Base-by-base conservation (phyloP, 495 filamentous ascomycete genomes). In the Pyrenula massariospora region DNA sequence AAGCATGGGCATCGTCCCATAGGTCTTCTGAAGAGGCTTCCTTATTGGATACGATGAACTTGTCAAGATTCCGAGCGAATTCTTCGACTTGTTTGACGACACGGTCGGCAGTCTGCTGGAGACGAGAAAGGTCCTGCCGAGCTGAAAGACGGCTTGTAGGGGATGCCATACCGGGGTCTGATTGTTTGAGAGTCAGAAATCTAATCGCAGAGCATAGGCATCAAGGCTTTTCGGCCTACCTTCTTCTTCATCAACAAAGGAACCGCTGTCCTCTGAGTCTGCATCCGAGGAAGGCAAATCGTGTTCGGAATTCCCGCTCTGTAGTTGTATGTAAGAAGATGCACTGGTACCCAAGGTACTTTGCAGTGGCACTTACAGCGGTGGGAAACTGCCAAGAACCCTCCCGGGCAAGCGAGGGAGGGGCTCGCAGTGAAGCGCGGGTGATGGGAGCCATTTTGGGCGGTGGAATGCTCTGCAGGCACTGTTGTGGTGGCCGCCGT, bases 51-150 rank as follows among this genome's bases (percentile, higher is more conserved):
- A 19, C 56, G 5, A 73, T 77, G 48, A 84, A 81, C 48, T 73
- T 72, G 62, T 85, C 83, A n/a, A 87, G 69, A 58, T 74, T 74
- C 57, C 83, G 75, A n/a, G 84, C 84, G 59, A 86, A 87, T 21
- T 73, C 74, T 61, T 86, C 79, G 53, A 85, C 79, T 62, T 87
- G 82, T 54, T 75, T 76, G 54, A 78, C 80, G 47, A 84, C 77
- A 3, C 80, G 77, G 57, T 83, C 80, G 53, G 78, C 80, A 20
- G 79, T 77, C n/a, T 70, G 70, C 60, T 75, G 78, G 58, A 84
- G 72, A 51, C 80, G 78, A 50, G 77, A 75, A 31, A 84, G 64
- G 19, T 71, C 75, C 68, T 77, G 66, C 49, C 77, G 73, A 22
- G 74, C 70, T 15, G 31, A 42, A 8, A 42, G 15, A 42, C 31